Evolutionary conservation across 1,139 yeast genomes (phyloP), one percentile per base, ranked within the genome.

Genomic region (Sugiyamaella pinicola): DNA sequence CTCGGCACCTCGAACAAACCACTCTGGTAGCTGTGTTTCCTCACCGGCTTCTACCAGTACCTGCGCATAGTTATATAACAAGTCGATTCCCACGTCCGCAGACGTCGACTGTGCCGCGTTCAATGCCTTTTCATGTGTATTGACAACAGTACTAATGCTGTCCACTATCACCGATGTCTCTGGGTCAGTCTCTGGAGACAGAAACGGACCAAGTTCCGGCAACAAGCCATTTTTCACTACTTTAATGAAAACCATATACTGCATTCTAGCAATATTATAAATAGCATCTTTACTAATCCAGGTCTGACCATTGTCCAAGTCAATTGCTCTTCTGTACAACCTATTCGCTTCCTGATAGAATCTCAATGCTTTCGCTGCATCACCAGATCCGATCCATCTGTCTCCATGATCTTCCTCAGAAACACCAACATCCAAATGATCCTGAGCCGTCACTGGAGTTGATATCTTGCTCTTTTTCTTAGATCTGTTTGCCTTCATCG

Each of bases 391-490:
- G 21, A 64, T 54, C 69, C 69, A 66, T 35, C 69, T 60, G 51
- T 65, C 69, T 13, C 69, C 70, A 35, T 59, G 59, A 41, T 64
- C 69, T 37, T 65, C 69, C 43, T 62, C 65, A 8, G 58, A 60
- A 3, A 60, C 60, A 2, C 68, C 69, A 5, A 56, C 57, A 17
- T 63, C 66, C 19, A 64, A 53, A 50, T 55, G 62, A 24, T 65
- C 69, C 39, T 54, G 43, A 9, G 52, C 48, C 15, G 47, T 49
- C 26, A 43, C 52, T 1, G 52, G 52, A 1, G 24, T 34, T 3
- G 40, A 17, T 9, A 17, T 40, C 22, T 49, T 44, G 9, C 45
- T 33, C 39, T 43, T 44, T 35, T 42, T 44, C 40, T 49, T 28
- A 31, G 38, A 13, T 9, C 26, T 33, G 21, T 18, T 35, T 13